Base-by-base conservation (phyloP, 2,329 filamentous ascomycete genomes). In the Arthroderma uncinatum region DNA sequence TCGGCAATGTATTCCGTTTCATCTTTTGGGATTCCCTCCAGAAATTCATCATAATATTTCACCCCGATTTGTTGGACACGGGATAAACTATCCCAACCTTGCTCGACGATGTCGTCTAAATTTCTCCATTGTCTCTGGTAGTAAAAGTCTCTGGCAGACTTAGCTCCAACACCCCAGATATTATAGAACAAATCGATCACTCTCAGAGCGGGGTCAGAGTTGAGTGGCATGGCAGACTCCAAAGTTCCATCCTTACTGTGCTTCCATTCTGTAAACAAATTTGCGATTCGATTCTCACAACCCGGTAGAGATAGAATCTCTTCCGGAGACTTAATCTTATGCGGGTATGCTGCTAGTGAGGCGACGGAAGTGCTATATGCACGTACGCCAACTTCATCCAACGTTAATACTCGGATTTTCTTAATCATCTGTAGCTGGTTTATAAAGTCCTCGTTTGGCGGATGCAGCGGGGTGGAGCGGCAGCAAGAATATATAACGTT, bases 11-110 rank as follows among this genome's bases (percentile, higher is more conserved):
- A 65, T 63, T 89, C 84, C 0, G 89, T 86, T 69, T 97, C 90
- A 0, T 66, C 58, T 1, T 90, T 81, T 0, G 88, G 80, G 3
- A 97, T 88, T 12, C 80, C 82, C 14, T 78, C 71, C 48, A 81
- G 74, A 57, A 98, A 87, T 61, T 97, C 92, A 34, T 94, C 86
- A 68, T 94, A 95, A 71, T 84, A 96, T 68, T 97, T 97, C 47
- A 96, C 76, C 0, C 93, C 92, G 57, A 97, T 95, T 68, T 97
- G 90, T 70, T 96, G 92, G 1, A 89, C 86, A 10, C 90, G 82
- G 0, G 79, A 85, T 0, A 97, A 76, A 0, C 71, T 77, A 19
- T 76, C 68, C 92, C 92, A 97, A 9, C 87, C 90, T 64, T 83
- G 80, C 65, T 95, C 87, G 40, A 95, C 77, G 2, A 97, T 75